Conservation (phyloP, 2,329 filamentous ascomycete genomes). For the Cercospora citrullina region DNA sequence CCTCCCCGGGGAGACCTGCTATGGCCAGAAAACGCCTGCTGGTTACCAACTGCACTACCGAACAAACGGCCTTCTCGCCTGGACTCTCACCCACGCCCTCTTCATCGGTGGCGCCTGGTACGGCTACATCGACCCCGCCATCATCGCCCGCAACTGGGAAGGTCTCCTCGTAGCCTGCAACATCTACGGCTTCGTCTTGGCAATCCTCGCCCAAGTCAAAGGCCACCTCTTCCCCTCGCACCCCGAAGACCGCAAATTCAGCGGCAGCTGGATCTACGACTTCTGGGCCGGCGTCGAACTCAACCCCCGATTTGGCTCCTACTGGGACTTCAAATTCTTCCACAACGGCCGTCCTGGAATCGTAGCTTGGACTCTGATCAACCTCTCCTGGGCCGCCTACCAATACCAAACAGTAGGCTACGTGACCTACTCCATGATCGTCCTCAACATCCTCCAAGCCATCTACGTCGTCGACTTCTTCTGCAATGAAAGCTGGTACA, state of each 20-base stretch:
- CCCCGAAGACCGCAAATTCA: conserved; percentile 24
- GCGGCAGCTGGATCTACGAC: conserved; percentile 25
- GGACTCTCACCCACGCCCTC: conserved; percentile 20
- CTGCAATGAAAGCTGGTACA: conserved; percentile 28
- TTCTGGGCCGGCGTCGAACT: conserved; percentile 27
- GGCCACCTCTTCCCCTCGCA: conserved; percentile 22
- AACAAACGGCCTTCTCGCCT: conserved; percentile 22
- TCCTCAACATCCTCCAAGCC: conserved; percentile 24
- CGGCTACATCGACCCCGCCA: conserved; percentile 17
- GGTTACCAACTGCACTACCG: conserved; percentile 16
- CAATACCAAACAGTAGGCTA: conserved; percentile 24
- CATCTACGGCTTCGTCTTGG: conserved; percentile 22
- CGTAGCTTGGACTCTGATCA: conserved; percentile 29
- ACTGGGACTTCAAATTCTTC: conserved; percentile 25
- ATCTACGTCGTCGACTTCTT: conserved; percentile 29
- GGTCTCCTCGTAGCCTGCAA: conserved; percentile 25
- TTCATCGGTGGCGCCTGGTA: conserved; percentile 19
- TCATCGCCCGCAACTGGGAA: conserved; percentile 25
- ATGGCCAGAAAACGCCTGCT: conserved; percentile 17
- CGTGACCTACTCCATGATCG: conserved; percentile 24
- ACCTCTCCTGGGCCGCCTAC: conserved; percentile 25
- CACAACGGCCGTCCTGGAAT: conserved; percentile 24
- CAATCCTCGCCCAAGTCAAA: conserved; percentile 22
- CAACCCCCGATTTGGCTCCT: conserved; percentile 22
- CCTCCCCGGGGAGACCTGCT: conserved; percentile 14